Conservation (phyloP, 805 yeast genomes). For the Saccharomyces paradoxus region DNA sequence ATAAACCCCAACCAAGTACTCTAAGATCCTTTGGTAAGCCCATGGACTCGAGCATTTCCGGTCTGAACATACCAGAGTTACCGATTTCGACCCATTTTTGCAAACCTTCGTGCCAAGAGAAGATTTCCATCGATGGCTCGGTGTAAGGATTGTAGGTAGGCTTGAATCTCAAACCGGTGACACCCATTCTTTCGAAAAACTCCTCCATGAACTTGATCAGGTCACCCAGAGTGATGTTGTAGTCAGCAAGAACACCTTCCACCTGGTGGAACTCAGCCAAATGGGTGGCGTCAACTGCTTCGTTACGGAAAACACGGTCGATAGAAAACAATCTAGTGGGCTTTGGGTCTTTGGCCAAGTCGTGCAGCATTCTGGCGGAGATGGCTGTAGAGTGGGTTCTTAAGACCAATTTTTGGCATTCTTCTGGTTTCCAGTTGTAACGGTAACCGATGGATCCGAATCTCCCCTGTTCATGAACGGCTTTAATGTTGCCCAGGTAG, state of each 20-base stretch:
- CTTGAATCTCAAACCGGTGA: conserved; percentile 87
- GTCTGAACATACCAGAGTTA: conserved; percentile 98
- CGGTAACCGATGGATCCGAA: conserved; percentile 96
- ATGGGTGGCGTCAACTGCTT: conserved; percentile 98
- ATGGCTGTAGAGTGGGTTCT: conserved; percentile 98
- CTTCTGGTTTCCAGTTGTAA: conserved; percentile 93
- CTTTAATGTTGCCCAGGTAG: conserved; percentile 69
- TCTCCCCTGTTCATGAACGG: conserved; percentile 83
- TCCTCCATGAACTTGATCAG: conserved; percentile 97
- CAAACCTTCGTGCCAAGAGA: conserved; percentile 91
- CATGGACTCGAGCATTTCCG: conserved; percentile 98
- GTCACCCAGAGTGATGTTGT: conserved; percentile 88
- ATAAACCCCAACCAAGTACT: conserved; percentile 95
- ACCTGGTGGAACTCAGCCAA: conserved; percentile 99
- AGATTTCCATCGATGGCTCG: conserved; percentile 96
- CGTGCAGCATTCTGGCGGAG: conserved; percentile 77
- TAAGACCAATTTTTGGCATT: conserved; percentile 81
- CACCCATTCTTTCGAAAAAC: conserved; percentile 96
- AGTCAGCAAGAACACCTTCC: conserved; percentile 98
- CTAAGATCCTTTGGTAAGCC: conserved; percentile 91
- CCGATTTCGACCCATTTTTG: conserved; percentile 99
- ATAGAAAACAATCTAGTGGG: conserved; percentile 91
- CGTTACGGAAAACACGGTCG: conserved; percentile 98
- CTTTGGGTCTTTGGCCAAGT: conserved; percentile 78
- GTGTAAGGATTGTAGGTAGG: conserved; percentile 99